Conservation (phyloP, 306 rosid genomes). For the Oemleria cerasiformis region DNA sequence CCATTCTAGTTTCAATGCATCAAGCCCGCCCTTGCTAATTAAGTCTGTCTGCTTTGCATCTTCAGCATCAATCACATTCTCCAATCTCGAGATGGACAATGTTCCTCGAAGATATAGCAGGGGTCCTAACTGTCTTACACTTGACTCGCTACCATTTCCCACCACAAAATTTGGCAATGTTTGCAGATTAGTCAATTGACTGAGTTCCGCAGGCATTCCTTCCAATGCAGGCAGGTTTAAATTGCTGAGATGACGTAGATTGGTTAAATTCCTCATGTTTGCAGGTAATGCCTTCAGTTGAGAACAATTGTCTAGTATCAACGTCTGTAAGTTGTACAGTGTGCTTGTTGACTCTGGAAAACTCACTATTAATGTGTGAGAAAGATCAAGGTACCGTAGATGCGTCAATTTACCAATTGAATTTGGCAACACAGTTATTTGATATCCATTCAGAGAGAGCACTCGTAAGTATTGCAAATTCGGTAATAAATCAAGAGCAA, state of each 20-base stretch:
- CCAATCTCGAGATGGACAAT: slow-evolving; percentile 13
- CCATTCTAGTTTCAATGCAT: slow-evolving; percentile 19
- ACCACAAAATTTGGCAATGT: slow-evolving; percentile 11
- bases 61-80: slow-evolving; percentile 10
- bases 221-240: neutral
- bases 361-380: neutral
- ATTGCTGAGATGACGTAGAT: slow-evolving; percentile 9
- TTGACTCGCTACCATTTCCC: neutral
- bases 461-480: slow-evolving; percentile 16
- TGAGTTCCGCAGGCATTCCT: slow-evolving; percentile 20
- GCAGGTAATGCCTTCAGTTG: neutral
- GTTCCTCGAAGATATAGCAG: neutral
- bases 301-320: slow-evolving; percentile 21
- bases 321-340: slow-evolving; percentile 34
- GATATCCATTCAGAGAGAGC: neutral
- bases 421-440: slow-evolving; percentile 6
- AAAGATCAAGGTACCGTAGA: slow-evolving; percentile 27
- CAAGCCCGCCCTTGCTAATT: neutral
- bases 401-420: slow-evolving; percentile 21
- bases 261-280: neutral
- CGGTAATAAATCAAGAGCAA: neutral
- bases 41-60: slow-evolving; percentile 14
- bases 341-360: slow-evolving; percentile 23
- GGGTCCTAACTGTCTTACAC: slow-evolving; percentile 4
- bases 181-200: slow-evolving; percentile 17